Evolutionary conservation across 2,329 filamentous ascomycete species (phyloP), one percentile per base, ranked within the genome.

Genomic region (Trichothecium roseum): DNA sequence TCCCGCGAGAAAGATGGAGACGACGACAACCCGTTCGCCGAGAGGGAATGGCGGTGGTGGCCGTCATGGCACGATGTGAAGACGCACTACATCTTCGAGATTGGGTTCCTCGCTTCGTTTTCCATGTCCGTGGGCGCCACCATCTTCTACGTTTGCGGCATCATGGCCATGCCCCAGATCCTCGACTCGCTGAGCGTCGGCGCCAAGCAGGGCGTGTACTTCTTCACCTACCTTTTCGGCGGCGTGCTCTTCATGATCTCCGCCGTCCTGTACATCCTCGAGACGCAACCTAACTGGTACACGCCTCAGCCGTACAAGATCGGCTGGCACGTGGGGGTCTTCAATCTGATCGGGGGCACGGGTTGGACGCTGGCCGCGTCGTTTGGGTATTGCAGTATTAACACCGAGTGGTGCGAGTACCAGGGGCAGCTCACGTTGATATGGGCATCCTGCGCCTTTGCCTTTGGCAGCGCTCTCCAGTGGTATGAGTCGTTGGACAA

Each of bases 281-380:
- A 81, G 52, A 78, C 73, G 2, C 76, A 81, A 52, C 47, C 61
- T 18, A 67, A 63, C 39, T 82, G 77, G 76, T 80, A 70, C 44
- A 54, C 59, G 9, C 76, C 77, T 0, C 69, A 72, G 1, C 60
- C 59, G 3, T 46, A 50, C 10, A 57, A 72, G 2, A 59, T 81
- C 3, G 77, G 77, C 3, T 81, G 76, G 78, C 74, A 80, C 51
- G 68, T 81, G 41, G 76, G 74, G 1, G 51, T 68, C 8, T 81
- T 74, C 72, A 81, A 80, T 46, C 48, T 78, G 6, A 57, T 80
- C 16, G 77, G 77, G 2, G 66, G 67, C 2, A 43, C 79, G 20
- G 76, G 76, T 1, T 81, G 79, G 49, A 78, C 72, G 5, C 55
- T 74, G 1, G 73, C 69, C 40, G 72, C 69, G 8, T 68, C 65